Conservation (phyloP, 192 early-diverging fungal species). For the Dissophora globulifera region DNA sequence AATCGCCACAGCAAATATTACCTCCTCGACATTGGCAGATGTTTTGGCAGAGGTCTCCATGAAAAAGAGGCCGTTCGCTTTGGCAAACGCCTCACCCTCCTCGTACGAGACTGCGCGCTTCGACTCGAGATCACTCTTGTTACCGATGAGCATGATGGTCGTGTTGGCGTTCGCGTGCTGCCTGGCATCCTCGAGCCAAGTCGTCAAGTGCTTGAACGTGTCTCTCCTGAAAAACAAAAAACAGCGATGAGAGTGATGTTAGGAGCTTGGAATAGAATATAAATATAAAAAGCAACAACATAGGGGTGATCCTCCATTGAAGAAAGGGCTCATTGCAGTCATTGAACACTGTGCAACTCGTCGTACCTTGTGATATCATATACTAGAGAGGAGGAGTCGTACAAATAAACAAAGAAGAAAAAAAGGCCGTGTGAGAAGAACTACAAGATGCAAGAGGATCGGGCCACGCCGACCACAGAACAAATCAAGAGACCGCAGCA, state of each 20-base stretch:
- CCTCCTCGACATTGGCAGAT: slow-evolving; percentile 84
- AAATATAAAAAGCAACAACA: no score
- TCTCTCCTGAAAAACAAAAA: slow-evolving; percentile 31
- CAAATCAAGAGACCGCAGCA: neutral
- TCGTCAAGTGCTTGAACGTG: slow-evolving; percentile 58
- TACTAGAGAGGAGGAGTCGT: slow-evolving; percentile 59
- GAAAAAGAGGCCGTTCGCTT: slow-evolving; percentile 86
- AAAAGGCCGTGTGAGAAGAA: slow-evolving; percentile 2
- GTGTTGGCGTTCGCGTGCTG: slow-evolving; percentile 92
- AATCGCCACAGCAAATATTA: neutral
- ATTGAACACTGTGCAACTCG: no score
- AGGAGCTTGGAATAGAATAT: slow-evolving; percentile 1
- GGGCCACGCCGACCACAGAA: no score
- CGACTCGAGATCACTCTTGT: slow-evolving; percentile 89
- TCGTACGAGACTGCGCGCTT: slow-evolving; percentile 84
- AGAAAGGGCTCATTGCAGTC: no score
- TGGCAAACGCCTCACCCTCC: slow-evolving; percentile 90
- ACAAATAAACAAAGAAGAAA: slow-evolving; percentile 8
- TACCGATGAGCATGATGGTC: slow-evolving; percentile 90
- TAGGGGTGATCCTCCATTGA: no score
- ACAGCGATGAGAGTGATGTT: neutral
- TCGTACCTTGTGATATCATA: slow-evolving; percentile 85
- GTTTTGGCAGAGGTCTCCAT: slow-evolving; percentile 94
- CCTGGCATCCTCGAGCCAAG: slow-evolving; percentile 73
- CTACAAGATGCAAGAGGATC: no score